These are phyloP conservation scores for Xylariaceae sp. DNA, from an alignment of 2,329 filamentous ascomycete genomes.

Conservation along the genomic window DNA sequence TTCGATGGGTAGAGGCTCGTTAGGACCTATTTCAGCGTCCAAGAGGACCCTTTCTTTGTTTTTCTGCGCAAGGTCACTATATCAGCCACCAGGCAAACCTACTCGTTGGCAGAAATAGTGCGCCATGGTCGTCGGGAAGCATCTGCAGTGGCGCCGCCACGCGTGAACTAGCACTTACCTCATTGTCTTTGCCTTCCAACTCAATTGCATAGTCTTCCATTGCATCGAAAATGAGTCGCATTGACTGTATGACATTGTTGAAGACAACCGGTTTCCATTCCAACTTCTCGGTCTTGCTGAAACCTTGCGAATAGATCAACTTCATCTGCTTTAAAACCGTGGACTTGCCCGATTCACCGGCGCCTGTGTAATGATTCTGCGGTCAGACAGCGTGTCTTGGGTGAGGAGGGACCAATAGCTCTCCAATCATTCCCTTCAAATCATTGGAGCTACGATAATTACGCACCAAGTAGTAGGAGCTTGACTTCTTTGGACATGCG, in stretches of 20 bases:
- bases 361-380: conserved; percentile 54
- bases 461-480: conserved; percentile 82
- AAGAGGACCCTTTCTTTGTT: conserved; percentile 73
- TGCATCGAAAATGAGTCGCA: conserved; percentile 83
- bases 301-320: conserved; percentile 90
- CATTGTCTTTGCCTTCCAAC: conserved; percentile 75
- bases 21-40: conserved; percentile 74
- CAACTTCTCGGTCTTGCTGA: conserved; percentile 82
- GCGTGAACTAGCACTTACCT: conserved; percentile 51
- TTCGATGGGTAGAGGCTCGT: conserved; percentile 74
- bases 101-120: neutral
- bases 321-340: conserved; percentile 99
- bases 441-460: conserved; percentile 6
- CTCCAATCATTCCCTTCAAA: neutral
- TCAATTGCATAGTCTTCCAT: conserved; percentile 81
- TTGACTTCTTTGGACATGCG: conserved; percentile 83
- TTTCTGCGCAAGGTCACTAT: conserved; percentile 48
- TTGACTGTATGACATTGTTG: conserved; percentile 88
- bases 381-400: conserved; percentile 20
- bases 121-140: neutral
- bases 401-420: conserved; percentile 16
- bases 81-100: conserved; percentile 15
- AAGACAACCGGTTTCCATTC: conserved; percentile 96
- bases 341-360: conserved; percentile 92
- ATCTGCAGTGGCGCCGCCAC: neutral